Conservation (phyloP, 208 protist genomes). For the Trypanosoma conorhini region DNA sequence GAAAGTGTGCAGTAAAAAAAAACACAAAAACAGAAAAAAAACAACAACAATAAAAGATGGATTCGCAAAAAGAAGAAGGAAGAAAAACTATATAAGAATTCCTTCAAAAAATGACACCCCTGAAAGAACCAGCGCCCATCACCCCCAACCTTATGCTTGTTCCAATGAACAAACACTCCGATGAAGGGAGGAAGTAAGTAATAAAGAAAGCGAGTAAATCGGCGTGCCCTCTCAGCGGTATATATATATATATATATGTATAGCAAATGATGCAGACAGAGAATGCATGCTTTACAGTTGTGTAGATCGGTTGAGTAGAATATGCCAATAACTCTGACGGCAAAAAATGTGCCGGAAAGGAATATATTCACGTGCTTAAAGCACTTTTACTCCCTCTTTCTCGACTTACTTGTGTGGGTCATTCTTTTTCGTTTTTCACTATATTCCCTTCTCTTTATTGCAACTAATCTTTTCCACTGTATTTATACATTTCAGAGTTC, state of each 20-base stretch:
- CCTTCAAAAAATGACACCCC: neutral
- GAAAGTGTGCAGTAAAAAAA: neutral
- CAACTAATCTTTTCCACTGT: neutral
- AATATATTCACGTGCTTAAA: neutral
- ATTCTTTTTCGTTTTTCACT: constrained; percentile 2
- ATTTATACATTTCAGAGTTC: neutral
- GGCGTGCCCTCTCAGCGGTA: neutral
- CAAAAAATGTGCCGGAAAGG: neutral
- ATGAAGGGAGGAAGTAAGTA: neutral
- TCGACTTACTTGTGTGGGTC: neutral
- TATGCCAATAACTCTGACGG: neutral
- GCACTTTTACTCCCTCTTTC: neutral
- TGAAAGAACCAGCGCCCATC: constrained; percentile 15
- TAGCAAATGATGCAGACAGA: neutral
- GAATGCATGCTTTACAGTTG: neutral
- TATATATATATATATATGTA: neutral
- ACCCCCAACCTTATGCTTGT: neutral
- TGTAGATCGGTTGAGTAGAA: neutral
- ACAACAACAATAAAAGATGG: neutral
- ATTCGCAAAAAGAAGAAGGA: constrained; percentile 7
- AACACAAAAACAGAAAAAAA: neutral
- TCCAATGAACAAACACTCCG: neutral
- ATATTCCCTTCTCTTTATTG: neutral
- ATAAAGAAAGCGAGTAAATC: neutral
- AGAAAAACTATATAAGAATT: too few relatives aligned